Base-by-base conservation (phyloP, 2,329 filamentous ascomycete species). In the Venturiaceae sp. region DNA sequence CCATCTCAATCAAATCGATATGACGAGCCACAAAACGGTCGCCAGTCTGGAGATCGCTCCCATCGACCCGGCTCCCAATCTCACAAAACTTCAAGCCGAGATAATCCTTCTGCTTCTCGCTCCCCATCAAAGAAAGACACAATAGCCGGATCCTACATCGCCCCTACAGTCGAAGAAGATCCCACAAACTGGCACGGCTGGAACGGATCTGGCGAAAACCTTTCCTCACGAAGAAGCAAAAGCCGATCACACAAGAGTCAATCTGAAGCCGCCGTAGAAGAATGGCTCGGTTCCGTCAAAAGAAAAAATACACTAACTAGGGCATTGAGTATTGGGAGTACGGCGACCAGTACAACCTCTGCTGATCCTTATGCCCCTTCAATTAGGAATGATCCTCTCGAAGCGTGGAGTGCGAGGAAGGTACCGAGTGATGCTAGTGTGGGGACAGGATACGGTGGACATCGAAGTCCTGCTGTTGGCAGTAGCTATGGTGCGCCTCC, bases 101-200 rank as follows among this genome's bases (percentile, higher is more conserved):
- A n/a, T 16, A n/a, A 30, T 13, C 9, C 26, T 16, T 50, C 44
- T n/a, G 26, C 13, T n/a, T 50, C 44, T 8, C 44, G 44, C 5
- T 50, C 44, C 19, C 44, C 44, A 3, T 50, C 44, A 16, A 50
- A 56, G 36, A 47, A 50, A 32, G 44, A 30, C 16, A 46, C 21
- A 19, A 21, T n/a, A 23, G 39, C 28, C 28, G 26, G 23, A 23
- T 50, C 44, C 23, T 57, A 57, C 41, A 19, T 30, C 16, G 28
- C 55, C n/a, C 55, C 55, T 14, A 36, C 39, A 11, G 55, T 57
- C 28, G 55, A 57, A 57, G 55, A 57, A n/a, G 55, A 44, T 9
- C 55, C 55, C 16, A 13, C 30, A 19, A 44, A 34, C 19, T 57
- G 55, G 55, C 39, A 37, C 28, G 54, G 54, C 28, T 56, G 54